Conservation (phyloP, 805 yeast species). For the Nakazawaea peltata region DNA sequence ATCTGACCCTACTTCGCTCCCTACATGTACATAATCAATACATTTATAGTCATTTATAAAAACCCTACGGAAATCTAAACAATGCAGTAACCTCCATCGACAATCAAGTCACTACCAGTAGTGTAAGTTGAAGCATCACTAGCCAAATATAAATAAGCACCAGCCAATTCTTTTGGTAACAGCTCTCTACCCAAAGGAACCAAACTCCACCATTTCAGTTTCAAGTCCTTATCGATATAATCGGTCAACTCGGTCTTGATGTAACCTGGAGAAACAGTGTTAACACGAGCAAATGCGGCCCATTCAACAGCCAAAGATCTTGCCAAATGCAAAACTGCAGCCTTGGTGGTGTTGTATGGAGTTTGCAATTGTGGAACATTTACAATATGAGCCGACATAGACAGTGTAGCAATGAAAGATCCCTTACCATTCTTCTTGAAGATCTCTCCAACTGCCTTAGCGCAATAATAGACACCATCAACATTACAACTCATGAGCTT, state of each 20-base stretch:
- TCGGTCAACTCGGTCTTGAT: constrained; percentile 62
- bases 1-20: too few species aligned
- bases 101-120: constrained; percentile 68
- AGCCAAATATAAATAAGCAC: constrained; percentile 74
- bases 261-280: constrained; percentile 82
- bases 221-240: constrained; percentile 34
- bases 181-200: constrained; percentile 75
- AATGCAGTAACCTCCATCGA: constrained; percentile 72
- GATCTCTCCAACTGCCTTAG: constrained; percentile 63
- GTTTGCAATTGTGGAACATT: constrained; percentile 86
- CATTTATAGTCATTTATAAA: too few species aligned
- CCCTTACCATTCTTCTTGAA: constrained; percentile 73
- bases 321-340: constrained; percentile 70
- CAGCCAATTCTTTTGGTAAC: constrained; percentile 62
- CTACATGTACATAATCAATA: too few species aligned
- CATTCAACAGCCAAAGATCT: constrained; percentile 81
- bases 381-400: constrained; percentile 84
- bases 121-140: constrained; percentile 76
- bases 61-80: constrained; percentile 30
- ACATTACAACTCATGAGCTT: constrained; percentile 68
- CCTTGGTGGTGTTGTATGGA: constrained; percentile 80
- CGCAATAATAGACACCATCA: constrained; percentile 74
- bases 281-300: constrained; percentile 84
- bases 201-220: constrained; percentile 39
- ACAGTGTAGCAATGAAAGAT: constrained; percentile 76